phyloP scores from a whole-genome alignment of 1,284 basidiomycete genomes.

The Ganoderma sinense region DNA sequence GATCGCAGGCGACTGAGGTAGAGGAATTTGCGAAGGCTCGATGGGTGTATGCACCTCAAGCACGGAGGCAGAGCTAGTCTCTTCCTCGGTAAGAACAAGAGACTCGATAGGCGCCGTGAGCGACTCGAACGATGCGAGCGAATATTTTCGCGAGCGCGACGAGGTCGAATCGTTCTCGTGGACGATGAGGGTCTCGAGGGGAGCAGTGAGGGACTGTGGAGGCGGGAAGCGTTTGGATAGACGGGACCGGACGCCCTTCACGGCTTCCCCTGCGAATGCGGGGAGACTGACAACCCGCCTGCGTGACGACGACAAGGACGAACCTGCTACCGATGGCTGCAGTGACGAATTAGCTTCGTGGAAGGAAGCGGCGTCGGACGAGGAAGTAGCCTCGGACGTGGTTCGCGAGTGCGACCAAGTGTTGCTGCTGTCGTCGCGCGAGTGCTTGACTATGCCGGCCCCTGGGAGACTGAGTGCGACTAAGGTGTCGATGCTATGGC shows the following conservation, averaged over 20 bases:
- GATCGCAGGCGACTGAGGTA: conserved; percentile 9
- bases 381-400: not conserved
- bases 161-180: not conserved
- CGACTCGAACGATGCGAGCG: conserved; percentile 19
- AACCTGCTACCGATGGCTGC: conserved; percentile 17
- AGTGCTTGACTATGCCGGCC: conserved; percentile 23
- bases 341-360: conserved; percentile 6
- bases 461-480: conserved; percentile 9
- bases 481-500: conserved; percentile 21
- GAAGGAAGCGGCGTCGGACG: conserved; percentile 8
- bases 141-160: conserved; percentile 5
- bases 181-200: conserved; percentile 18
- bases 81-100: conserved; percentile 10
- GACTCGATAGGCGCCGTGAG: conserved; percentile 27
- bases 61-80: not conserved
- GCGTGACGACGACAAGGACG: conserved; percentile 17
- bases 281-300: not conserved
- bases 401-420: conserved; percentile 11
- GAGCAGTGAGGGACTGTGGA: conserved; percentile 19
- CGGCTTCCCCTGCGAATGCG: conserved; percentile 6
- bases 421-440: conserved; percentile 17
- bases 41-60: not conserved
- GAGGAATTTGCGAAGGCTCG: conserved; percentile 8
- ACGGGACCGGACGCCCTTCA: not conserved
- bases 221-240: conserved; percentile 20